phyloP scores from a whole-genome alignment of 768 basidiomycete species.

The Krasilnikovozyma curviuscula region DNA sequence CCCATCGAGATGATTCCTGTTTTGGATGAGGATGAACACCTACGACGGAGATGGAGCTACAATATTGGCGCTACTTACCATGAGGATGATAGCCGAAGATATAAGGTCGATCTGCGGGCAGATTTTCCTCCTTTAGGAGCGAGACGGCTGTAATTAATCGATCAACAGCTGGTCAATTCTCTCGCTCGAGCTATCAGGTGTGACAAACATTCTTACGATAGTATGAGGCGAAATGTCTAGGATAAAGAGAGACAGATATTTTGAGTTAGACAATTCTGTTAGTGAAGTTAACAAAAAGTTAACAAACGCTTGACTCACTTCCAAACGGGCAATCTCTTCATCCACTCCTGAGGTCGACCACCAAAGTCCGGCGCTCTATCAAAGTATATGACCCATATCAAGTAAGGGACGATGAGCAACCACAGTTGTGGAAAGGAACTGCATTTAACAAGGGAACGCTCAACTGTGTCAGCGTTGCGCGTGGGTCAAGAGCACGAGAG shows the following conservation, averaged over 20 bases:
- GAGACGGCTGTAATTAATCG: no score
- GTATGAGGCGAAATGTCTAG: no score
- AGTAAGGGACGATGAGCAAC: constrained; percentile 60
- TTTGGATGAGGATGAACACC: constrained; percentile 6
- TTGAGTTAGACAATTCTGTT: background rate
- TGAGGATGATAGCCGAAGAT: constrained; percentile 98
- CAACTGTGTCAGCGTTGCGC: background rate
- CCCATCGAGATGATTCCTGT: constrained; percentile 94
- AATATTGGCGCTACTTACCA: constrained; percentile 35
- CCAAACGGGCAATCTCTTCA: constrained; percentile 54
- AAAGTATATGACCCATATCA: constrained; percentile 54
- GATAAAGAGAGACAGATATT: background rate
- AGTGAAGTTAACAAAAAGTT: no score
- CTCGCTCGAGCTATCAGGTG: no score
- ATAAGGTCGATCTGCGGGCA: constrained; percentile 80
- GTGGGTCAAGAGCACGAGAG: background rate
- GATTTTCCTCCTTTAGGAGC: constrained; percentile 51
- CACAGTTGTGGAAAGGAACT: constrained; percentile 80
- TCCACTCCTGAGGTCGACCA: constrained; percentile 53
- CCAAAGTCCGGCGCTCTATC: constrained; percentile 59
- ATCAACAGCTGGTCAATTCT: no score
- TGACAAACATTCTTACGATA: no score
- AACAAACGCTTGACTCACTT: constrained; percentile 30
- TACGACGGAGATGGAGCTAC: background rate
- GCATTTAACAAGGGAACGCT: background rate